These are phyloP conservation scores for Streptanthus diversifolius DNA, from an alignment of 345 rosid genomes.

Conservation along the genomic window DNA sequence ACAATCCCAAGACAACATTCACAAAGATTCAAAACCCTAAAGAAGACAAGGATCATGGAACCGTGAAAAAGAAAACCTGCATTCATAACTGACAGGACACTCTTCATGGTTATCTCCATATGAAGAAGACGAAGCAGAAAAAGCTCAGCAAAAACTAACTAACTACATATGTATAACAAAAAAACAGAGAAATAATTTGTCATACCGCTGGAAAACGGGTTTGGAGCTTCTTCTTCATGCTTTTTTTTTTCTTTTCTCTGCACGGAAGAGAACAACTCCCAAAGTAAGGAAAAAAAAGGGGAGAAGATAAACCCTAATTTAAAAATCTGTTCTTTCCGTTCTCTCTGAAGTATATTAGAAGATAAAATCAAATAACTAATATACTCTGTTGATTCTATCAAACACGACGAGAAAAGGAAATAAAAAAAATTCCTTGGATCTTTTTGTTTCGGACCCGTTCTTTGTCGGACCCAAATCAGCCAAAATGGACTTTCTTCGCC, in stretches of 20 bases:
- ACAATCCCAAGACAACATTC: background rate
- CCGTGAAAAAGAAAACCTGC: background rate
- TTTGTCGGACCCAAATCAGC: constrained; percentile 31
- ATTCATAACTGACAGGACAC: background rate
- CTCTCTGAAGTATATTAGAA: constrained; percentile 10
- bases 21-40: background rate
- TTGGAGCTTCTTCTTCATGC: constrained; percentile 37
- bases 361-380: constrained; percentile 20
- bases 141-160: background rate
- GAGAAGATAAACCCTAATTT: constrained; percentile 32
- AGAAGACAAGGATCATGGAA: constrained; percentile 11
- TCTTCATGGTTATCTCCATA: background rate
- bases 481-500: constrained; percentile 14
- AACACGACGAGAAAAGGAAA: constrained; percentile 13
- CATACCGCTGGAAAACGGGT: constrained; percentile 41
- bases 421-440: background rate
- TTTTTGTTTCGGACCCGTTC: constrained; percentile 30
- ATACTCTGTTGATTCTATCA: constrained; percentile 14
- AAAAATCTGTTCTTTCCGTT: background rate
- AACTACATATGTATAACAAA: background rate
- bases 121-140: background rate
- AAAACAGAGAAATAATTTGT: background rate
- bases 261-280: background rate
- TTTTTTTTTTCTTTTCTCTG: background rate
- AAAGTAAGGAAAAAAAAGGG: background rate